These are phyloP conservation scores for Blastomyces percursus DNA, from an alignment of 2,329 filamentous ascomycete species.

Conservation along the genomic window DNA sequence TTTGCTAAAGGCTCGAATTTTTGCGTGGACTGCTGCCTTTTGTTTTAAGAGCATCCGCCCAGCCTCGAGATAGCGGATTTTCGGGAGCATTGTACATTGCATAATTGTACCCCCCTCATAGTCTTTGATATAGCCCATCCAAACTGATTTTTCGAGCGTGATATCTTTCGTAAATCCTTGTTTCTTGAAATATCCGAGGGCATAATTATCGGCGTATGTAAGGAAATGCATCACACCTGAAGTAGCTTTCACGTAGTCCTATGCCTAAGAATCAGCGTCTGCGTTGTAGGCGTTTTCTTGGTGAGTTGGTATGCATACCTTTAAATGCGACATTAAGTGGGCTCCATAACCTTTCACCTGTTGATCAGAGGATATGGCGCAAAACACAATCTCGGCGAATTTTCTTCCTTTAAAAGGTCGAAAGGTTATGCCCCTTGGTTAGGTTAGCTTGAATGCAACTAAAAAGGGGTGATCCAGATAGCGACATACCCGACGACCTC, in stretches of 20 bases:
- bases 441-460: constrained; percentile 11
- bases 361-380: constrained; percentile 92
- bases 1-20: constrained; percentile 83
- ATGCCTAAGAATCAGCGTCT: constrained; percentile 11
- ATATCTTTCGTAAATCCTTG: constrained; percentile 99
- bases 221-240: constrained; percentile 97
- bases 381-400: constrained; percentile 98
- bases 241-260: constrained; percentile 91
- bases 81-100: constrained; percentile 96
- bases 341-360: constrained; percentile 98
- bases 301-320: constrained; percentile 38
- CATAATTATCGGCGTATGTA: constrained; percentile 97
- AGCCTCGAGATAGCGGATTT: constrained; percentile 84
- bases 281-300: background rate
- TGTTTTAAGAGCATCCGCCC: constrained; percentile 94
- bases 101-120: constrained; percentile 98
- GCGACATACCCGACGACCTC: constrained; percentile 64
- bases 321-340: constrained; percentile 94
- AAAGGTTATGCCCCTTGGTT: constrained; percentile 77
- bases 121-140: constrained; percentile 99
- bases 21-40: constrained; percentile 87
- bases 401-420: constrained; percentile 81
- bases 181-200: constrained; percentile 98
- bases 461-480: background rate
- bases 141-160: constrained; percentile 74